Conservation (phyloP, 2,329 filamentous ascomycete genomes). For the Fusarium setosum region DNA sequence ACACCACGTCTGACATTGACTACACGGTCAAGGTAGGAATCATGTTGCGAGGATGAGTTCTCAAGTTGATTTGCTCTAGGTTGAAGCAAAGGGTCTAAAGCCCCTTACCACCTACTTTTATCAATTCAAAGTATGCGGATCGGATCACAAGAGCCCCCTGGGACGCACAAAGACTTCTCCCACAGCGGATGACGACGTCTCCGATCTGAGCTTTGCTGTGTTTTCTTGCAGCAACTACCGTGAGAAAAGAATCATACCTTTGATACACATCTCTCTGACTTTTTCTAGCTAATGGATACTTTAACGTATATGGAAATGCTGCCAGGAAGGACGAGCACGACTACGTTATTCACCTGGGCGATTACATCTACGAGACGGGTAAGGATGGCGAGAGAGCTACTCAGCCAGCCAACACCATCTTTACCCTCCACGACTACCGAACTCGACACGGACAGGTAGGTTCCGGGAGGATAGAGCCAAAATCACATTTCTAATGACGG, state of each 20-base stretch:
- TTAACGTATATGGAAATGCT: conserved; percentile 70
- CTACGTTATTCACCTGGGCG: conserved; percentile 69
- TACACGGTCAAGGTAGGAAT: conserved; percentile 75
- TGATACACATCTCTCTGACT: background rate
- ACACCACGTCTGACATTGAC: conserved; percentile 79
- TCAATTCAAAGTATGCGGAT: conserved; percentile 76
- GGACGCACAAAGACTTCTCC: conserved; percentile 79
- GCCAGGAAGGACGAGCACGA: conserved; percentile 70
- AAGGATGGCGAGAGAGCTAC: conserved; percentile 40
- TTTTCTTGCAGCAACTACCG: conserved; percentile 78
- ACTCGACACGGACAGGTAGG: conserved; percentile 46
- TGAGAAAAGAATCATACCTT: background rate
- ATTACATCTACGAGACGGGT: conserved; percentile 71
- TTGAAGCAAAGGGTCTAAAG: conserved; percentile 72
- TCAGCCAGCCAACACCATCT: conserved; percentile 25
- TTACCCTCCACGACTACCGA: conserved; percentile 54
- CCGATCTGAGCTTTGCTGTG: conserved; percentile 71
- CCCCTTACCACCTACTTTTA: conserved; percentile 76
- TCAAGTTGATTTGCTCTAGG: conserved; percentile 48
- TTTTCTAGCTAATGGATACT: conserved; percentile 57
- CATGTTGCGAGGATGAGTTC: no score
- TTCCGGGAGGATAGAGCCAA: rapidly evolving
- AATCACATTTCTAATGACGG: conserved; percentile 19
- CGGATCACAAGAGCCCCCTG: conserved; percentile 69
- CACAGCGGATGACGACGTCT: conserved; percentile 63